These are phyloP conservation scores for Yarrowia divulgata DNA, from an alignment of 805 yeast genomes.

Conservation along the genomic window DNA sequence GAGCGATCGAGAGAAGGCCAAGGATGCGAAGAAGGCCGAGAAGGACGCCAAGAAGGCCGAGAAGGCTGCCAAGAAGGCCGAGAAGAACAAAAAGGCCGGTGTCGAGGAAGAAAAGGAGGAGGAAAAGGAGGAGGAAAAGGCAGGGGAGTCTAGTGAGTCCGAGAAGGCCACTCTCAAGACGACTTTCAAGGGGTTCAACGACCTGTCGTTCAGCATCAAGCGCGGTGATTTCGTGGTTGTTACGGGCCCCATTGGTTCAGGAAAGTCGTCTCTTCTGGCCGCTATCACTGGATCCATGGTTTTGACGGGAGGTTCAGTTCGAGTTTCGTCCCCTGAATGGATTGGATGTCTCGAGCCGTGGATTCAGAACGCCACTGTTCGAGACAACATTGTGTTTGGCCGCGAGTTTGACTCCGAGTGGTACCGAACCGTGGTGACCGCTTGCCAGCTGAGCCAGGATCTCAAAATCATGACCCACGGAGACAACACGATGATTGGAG, in stretches of 20 bases:
- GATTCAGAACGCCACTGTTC: conserved; percentile 82
- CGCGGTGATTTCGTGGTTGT: conserved; percentile 76
- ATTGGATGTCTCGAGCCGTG: conserved; percentile 73
- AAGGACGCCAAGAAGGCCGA: conserved; percentile 52
- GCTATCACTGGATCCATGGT: conserved; percentile 79
- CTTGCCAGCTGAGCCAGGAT: conserved; percentile 73
- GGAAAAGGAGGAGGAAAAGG: not conserved
- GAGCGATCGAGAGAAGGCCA: conserved; percentile 12
- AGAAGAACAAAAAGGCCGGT: not conserved
- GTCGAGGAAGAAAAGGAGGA: not conserved
- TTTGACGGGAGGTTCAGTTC: conserved; percentile 59
- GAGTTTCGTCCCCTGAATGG: conserved; percentile 59
- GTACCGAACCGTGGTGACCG: conserved; percentile 63
- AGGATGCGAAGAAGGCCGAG: conserved; percentile 5
- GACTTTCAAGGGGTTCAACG: conserved; percentile 55
- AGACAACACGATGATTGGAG: conserved; percentile 85
- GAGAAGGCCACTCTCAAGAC: conserved; percentile 6
- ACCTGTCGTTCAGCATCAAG: conserved; percentile 61
- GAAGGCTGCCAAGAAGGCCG: conserved; percentile 3
- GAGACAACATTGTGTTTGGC: conserved; percentile 79
- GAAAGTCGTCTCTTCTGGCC: conserved; percentile 74
- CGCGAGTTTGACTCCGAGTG: conserved; percentile 56
- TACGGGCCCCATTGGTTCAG: conserved; percentile 84
- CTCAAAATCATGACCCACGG: conserved; percentile 73
- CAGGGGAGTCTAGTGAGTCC: conserved; percentile 3